Evolutionary conservation across 805 yeast species (phyloP).

Genomic region (Barnettozyma botsteinii): DNA sequence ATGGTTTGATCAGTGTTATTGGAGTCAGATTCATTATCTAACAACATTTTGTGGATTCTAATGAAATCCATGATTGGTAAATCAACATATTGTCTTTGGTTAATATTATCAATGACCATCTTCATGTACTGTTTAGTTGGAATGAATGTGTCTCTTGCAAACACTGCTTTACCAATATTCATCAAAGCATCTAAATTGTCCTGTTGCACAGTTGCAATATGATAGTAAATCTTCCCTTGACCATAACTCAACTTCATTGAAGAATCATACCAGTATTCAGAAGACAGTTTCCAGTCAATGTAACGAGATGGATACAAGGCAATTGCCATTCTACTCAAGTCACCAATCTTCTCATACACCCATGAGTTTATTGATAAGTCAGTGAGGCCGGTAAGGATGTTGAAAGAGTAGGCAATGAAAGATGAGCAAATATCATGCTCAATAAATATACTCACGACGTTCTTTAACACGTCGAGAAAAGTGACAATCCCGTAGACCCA

Average conservation of each 20-base stretch:
- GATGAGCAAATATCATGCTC: slow-evolving; percentile 77
- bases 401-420: slow-evolving; percentile 67
- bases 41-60: slow-evolving; percentile 23
- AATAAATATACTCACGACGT: slow-evolving; percentile 63
- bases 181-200: slow-evolving; percentile 66
- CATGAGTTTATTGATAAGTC: slow-evolving; percentile 41
- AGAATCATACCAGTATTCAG: slow-evolving; percentile 77
- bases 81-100: slow-evolving; percentile 43
- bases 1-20: slow-evolving; percentile 31
- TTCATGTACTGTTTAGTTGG: slow-evolving; percentile 76
- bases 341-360: slow-evolving; percentile 77
- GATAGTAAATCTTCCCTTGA: slow-evolving; percentile 82
- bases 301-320: slow-evolving; percentile 73
- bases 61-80: slow-evolving; percentile 27
- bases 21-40: slow-evolving; percentile 28
- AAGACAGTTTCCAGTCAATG: slow-evolving; percentile 80
- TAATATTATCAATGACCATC: slow-evolving; percentile 74
- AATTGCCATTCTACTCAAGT: slow-evolving; percentile 81
- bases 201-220: slow-evolving; percentile 81
- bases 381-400: slow-evolving; percentile 35
- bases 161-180: slow-evolving; percentile 71
- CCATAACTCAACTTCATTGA: slow-evolving; percentile 73
- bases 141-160: slow-evolving; percentile 77
- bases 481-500: slow-evolving; percentile 88
- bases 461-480: slow-evolving; percentile 68